Evolutionary conservation across 192 early-diverging fungal genomes (phyloP).

Genomic region (Ramicandelaber brevisporus): DNA sequence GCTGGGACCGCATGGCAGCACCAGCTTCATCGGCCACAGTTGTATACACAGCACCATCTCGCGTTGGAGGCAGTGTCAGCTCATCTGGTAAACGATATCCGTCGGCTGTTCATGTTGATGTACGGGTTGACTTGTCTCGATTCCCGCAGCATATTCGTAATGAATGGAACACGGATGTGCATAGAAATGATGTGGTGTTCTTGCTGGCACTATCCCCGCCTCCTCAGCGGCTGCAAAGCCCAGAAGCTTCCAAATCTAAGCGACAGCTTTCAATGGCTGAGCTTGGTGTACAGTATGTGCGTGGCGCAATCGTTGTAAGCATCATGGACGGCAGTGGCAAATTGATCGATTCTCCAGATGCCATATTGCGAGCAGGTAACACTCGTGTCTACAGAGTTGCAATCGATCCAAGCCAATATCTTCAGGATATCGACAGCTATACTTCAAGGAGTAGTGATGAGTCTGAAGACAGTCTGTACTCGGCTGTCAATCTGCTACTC

Average conservation of each 20-base stretch:
- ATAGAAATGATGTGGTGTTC: constrained; percentile 74
- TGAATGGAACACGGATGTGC: constrained; percentile 69
- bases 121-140: constrained; percentile 33
- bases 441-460: constrained; percentile 2
- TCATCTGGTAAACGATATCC: constrained; percentile 30
- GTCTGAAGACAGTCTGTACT: constrained; percentile 41
- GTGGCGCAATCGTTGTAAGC: constrained; percentile 67
- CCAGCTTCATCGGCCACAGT: constrained; percentile 40
- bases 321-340: constrained; percentile 47
- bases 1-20: constrained; percentile 84
- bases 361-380: constrained; percentile 4
- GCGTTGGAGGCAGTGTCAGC: constrained; percentile 22
- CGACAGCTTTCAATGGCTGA: constrained; percentile 22
- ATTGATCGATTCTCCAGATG: constrained; percentile 8
- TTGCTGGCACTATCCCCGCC: constrained; percentile 39
- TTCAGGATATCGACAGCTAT: constrained; percentile 4
- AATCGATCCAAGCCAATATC: constrained; percentile 73
- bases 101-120: constrained; percentile 52
- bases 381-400: constrained; percentile 43
- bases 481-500: constrained; percentile 69
- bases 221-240: constrained; percentile 14
- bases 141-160: constrained; percentile 41
- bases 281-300: constrained; percentile 53
- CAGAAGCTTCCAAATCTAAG: constrained; percentile 12
- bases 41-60: constrained; percentile 42